Evolutionary conservation across 176 grass and related monocot genomes (phyloP), one percentile per base, ranked within the genome.

Genomic region (Ensete glaucum): DNA sequence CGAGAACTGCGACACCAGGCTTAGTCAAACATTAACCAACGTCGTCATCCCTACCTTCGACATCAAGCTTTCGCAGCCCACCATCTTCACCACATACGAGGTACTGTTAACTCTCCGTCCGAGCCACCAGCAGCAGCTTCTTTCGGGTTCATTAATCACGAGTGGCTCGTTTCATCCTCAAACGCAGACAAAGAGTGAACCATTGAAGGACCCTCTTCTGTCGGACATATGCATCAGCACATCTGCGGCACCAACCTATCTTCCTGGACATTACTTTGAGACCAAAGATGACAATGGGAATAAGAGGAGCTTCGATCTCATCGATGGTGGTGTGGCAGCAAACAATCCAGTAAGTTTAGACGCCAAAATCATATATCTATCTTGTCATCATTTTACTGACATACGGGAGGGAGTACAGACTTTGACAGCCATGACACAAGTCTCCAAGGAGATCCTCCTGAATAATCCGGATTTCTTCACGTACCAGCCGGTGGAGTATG

Each of bases 201-300:
- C 84, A 0, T 65, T 85, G 12, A 89, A 89, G 77, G 80, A 89
- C 52, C 82, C 87, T 65, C 70, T 82, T 52, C 80, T 94, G 7
- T 89, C 87, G 1, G 90, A 93, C 77, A 85, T 89, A 60, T 93
- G 87, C 77, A 93, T 93, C 80, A 83, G 87, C 73, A 93, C 90
- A 11, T 76, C 90, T 9, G 87, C 87, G 13, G 90, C 85, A 51
- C 91, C 87, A 0, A 94, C 87, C 1, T 90, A 82, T 64, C 82
- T 94, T 63, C 87, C 87, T 0, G 87, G 80, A 0, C 85, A 94
- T 59, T 80, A 26, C 50, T 88, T 94, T 55, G 62, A 25, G 62
- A 85, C 67, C 1, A 0, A 54, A 1, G 9, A 55, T 16, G 11
- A 16, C 3, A 3, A 11, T 11, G 89, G 78, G 9, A 85, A 12